These are phyloP conservation scores for Suillus luteus DNA, from an alignment of 768 basidiomycete species.

Conservation along the genomic window DNA sequence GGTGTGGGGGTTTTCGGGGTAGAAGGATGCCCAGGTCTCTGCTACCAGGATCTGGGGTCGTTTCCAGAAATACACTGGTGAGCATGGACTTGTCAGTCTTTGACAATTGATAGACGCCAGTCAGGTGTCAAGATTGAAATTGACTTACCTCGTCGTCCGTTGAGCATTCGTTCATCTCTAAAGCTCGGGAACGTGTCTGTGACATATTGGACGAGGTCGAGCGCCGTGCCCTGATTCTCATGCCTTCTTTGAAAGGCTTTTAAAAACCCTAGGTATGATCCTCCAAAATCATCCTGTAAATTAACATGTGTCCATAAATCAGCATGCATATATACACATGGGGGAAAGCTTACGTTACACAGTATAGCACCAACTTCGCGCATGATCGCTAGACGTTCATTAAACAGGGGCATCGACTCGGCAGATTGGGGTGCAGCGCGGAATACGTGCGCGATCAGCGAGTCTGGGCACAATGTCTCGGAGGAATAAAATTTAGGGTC, in stretches of 20 bases:
- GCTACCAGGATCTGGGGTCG: conserved; percentile 90
- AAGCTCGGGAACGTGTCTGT: conserved; percentile 73
- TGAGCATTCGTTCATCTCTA: conserved; percentile 63
- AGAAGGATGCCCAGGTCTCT: conserved; percentile 92
- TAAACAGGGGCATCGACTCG: conserved; percentile 71
- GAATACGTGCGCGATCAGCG: conserved; percentile 69
- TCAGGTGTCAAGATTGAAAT: neutral
- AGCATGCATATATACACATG: neutral
- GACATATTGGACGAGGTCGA: conserved; percentile 74
- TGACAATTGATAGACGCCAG: neutral
- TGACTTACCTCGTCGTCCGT: conserved; percentile 46
- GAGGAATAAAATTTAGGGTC: conserved; percentile 79
- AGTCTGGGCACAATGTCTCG: conserved; percentile 68
- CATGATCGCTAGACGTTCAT: conserved; percentile 74
- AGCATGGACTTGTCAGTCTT: neutral
- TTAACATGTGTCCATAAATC: neutral
- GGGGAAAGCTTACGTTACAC: conserved; percentile 52
- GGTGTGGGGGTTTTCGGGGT: conserved; percentile 48
- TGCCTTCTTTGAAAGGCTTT: conserved; percentile 57
- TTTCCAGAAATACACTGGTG: conserved; percentile 81
- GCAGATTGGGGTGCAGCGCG: conserved; percentile 54
- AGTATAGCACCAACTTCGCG: conserved; percentile 76
- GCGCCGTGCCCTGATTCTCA: conserved; percentile 59
- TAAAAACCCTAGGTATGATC: conserved; percentile 70
- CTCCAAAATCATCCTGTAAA: conserved; percentile 56